phyloP scores from a whole-genome alignment of 306 rosid genomes.

The Neltuma alba region DNA sequence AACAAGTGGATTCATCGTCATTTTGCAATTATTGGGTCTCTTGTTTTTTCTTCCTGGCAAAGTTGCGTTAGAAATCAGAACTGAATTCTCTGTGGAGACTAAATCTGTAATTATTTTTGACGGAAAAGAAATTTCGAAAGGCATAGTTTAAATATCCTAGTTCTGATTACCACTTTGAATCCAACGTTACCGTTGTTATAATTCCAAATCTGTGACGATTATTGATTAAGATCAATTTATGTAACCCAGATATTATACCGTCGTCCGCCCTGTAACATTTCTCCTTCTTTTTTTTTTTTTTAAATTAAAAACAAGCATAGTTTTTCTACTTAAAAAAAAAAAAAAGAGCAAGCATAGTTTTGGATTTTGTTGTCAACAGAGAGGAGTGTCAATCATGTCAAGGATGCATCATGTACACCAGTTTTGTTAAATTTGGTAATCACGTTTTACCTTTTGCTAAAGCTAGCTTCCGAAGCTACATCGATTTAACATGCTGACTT shows the following conservation, averaged over 20 bases:
- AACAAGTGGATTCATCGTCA: not conserved
- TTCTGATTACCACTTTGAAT: slow-evolving; percentile 29
- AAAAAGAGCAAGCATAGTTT: not conserved
- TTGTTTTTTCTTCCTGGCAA: not conserved
- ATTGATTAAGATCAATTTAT: not conserved
- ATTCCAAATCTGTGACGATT: no score
- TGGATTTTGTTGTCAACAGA: not conserved
- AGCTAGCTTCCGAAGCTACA: not conserved
- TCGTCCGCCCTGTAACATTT: not conserved
- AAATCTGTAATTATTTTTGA: not conserved
- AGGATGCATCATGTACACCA: not conserved
- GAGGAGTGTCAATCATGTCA: not conserved
- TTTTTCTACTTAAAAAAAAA: not conserved
- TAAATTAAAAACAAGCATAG: not conserved
- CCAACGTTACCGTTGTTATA: not conserved
- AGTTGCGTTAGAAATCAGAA: not conserved
- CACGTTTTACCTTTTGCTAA: not conserved
- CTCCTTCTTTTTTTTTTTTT: not conserved
- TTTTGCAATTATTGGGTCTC: not conserved
- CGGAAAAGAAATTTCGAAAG: not conserved
- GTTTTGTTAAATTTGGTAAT: not conserved
- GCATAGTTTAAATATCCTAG: not conserved
- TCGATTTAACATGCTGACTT: slow-evolving; percentile 11
- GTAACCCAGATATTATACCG: not conserved
- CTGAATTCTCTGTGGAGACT: slow-evolving; percentile 1